Evolutionary conservation across 2,329 filamentous ascomycete genomes (phyloP), one percentile per base, ranked within the genome.

Genomic region (Sporothrix inflata): DNA sequence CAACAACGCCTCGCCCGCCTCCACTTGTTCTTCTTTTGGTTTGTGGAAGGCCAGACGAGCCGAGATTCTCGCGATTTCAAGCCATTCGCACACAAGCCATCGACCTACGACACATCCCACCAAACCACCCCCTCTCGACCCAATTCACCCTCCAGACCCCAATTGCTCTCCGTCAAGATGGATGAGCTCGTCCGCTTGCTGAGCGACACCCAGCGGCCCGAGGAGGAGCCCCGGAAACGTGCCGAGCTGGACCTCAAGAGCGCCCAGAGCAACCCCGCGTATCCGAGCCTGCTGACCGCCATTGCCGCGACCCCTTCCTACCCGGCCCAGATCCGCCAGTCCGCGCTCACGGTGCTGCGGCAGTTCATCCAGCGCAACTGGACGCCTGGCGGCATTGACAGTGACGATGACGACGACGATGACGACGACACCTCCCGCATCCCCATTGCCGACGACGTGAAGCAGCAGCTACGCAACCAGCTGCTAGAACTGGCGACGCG

Each of bases 141-240:
- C 21, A n/a, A 53, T 40, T 66, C 40, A 16, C 16, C 30, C 27
- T 19, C 19, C 38, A 8, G n/a, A 65, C 14, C 8, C 19, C 11
- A 12, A n/a, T 51, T 11, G 16, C n/a, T 21, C n/a, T 34, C 27
- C 71, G 12, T 40, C 53, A 83, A 79, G 78, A 97, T 97, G 94
- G 94, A 97, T 88, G 91, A 97, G 85, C 89, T 99, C 82, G 90
- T 96, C 78, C 90, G 91, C 82, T 88, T 98, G 81, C 90, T 99
- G 75, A 89, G 91, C 78, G 93, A 94, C 82, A 97, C 94, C 67
- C 94, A 97, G 84, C 90, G 91, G 75, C 79, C 92, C 74, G 89
- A 90, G 73, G 91, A 95, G 81, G 90, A 84, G 71, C 90, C 92
- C 72, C 91, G 95, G 81, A 94, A 93, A 80, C 90, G 92, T 80